phyloP scores from a whole-genome alignment of 768 basidiomycete genomes.

The Suillus alpinus region DNA sequence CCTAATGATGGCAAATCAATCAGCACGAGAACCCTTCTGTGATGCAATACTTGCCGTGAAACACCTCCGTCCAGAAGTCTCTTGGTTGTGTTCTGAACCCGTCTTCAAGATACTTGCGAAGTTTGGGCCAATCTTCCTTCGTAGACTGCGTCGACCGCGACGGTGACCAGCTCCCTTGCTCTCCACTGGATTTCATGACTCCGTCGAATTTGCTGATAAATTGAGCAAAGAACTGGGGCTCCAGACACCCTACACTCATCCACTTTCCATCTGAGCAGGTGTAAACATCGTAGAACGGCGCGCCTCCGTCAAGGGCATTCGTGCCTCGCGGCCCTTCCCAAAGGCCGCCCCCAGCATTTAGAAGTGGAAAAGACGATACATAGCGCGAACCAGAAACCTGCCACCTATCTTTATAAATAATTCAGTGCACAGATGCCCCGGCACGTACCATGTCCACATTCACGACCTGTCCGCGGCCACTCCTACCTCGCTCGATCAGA shows the following conservation, averaged over 20 bases:
- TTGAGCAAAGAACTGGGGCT: conserved; percentile 64
- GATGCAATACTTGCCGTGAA: conserved; percentile 48
- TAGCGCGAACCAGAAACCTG: conserved; percentile 82
- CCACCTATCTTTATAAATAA: neutral
- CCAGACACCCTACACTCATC: conserved; percentile 77
- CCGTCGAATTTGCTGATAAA: conserved; percentile 57
- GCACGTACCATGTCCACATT: conserved; percentile 67
- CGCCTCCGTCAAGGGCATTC: conserved; percentile 70
- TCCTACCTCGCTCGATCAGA: conserved; percentile 61
- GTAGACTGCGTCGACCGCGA: conserved; percentile 42
- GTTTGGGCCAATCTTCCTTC: conserved; percentile 51
- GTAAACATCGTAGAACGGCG: conserved; percentile 78
- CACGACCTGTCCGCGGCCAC: conserved; percentile 71
- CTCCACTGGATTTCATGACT: conserved; percentile 42
- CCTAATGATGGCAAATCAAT: conserved; percentile 34
- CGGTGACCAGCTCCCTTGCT: conserved; percentile 55
- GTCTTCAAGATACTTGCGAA: conserved; percentile 55
- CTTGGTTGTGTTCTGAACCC: conserved; percentile 61
- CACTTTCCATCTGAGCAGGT: conserved; percentile 67
- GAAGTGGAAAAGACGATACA: conserved; percentile 67
- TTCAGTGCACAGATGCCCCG: neutral
- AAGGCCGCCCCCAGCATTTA: conserved; percentile 37
- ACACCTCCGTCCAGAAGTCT: conserved; percentile 67
- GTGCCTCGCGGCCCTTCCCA: conserved; percentile 47
- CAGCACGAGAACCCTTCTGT: neutral